These are phyloP conservation scores for Lentinula lateritia DNA, from an alignment of 768 basidiomycete genomes.

Conservation along the genomic window DNA sequence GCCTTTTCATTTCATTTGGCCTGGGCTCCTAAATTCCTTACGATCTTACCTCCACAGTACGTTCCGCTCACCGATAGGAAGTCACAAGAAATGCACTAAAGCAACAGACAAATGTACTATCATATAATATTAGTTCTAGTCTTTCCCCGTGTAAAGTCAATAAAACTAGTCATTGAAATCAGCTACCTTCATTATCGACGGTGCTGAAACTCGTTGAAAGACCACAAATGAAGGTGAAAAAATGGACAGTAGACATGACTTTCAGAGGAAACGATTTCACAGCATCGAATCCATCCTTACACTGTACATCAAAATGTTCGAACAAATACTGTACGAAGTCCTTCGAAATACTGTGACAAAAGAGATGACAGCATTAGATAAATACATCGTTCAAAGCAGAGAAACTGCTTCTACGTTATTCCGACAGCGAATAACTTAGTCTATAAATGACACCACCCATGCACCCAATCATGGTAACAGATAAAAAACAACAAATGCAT, in stretches of 20 bases:
- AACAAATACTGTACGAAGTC: too few relatives aligned
- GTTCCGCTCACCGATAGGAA: constrained; percentile 64
- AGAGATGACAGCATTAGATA: neutral
- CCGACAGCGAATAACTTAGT: neutral
- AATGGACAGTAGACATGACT: too few relatives aligned
- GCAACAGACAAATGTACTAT: neutral
- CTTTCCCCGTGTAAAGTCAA: too few relatives aligned
- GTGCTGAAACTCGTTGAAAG: too few relatives aligned
- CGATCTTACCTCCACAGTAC: constrained; percentile 35
- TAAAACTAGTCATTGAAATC: too few relatives aligned
- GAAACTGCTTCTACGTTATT: neutral
- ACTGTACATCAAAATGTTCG: too few relatives aligned
- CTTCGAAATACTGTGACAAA: too few relatives aligned
- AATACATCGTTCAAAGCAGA: neutral
- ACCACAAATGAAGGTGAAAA: too few relatives aligned
- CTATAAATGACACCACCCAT: neutral
- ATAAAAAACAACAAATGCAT: neutral
- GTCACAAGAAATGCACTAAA: constrained; percentile 21
- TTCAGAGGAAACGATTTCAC: too few relatives aligned
- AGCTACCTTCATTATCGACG: too few relatives aligned
- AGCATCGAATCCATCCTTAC: too few relatives aligned
- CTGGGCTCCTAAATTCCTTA: neutral
- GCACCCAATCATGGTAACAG: neutral
- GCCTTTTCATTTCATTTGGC: neutral
- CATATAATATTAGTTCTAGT: neutral